phyloP scores from a whole-genome alignment of 108 stramenopile genomes.

The Cyclotella sp. region DNA sequence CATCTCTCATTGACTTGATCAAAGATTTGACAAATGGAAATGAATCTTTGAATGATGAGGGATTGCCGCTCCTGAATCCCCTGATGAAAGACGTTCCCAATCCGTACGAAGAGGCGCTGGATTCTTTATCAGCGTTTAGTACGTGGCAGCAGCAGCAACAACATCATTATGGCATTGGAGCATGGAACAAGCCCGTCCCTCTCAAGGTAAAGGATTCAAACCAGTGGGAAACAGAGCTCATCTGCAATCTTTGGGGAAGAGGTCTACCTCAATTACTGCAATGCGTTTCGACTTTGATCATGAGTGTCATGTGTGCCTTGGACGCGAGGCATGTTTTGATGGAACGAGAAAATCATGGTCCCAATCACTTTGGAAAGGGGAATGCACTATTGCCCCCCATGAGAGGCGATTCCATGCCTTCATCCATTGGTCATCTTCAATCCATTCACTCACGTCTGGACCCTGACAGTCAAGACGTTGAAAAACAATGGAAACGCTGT shows the following conservation, averaged over 20 bases:
- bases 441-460: slow-evolving; percentile 62
- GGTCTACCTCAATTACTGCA: slow-evolving; percentile 70
- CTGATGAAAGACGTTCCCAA: slow-evolving; percentile 65
- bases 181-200: slow-evolving; percentile 32
- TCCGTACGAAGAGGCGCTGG: slow-evolving; percentile 43
- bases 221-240: slow-evolving; percentile 74
- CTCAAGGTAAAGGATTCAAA: slow-evolving; percentile 57
- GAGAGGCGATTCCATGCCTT: slow-evolving; percentile 5
- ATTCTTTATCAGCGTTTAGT: slow-evolving; percentile 15
- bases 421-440: slow-evolving; percentile 28
- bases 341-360: slow-evolving; percentile 61
- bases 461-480: slow-evolving; percentile 39
- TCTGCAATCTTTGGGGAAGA: slow-evolving; percentile 50
- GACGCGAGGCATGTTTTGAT: slow-evolving; percentile 64
- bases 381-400: slow-evolving; percentile 67
- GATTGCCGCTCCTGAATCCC: slow-evolving; percentile 68
- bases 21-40: slow-evolving; percentile 63
- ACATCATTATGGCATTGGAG: slow-evolving; percentile 6
- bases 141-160: slow-evolving; percentile 35
- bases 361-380: slow-evolving; percentile 69
- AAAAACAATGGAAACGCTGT: slow-evolving; percentile 62
- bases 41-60: slow-evolving; percentile 21
- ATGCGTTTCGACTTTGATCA: slow-evolving; percentile 58
- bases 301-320: slow-evolving; percentile 70
- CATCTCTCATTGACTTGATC: slow-evolving; percentile 68